Conservation (phyloP, 768 basidiomycete genomes). For the Naganishia randhawae region DNA sequence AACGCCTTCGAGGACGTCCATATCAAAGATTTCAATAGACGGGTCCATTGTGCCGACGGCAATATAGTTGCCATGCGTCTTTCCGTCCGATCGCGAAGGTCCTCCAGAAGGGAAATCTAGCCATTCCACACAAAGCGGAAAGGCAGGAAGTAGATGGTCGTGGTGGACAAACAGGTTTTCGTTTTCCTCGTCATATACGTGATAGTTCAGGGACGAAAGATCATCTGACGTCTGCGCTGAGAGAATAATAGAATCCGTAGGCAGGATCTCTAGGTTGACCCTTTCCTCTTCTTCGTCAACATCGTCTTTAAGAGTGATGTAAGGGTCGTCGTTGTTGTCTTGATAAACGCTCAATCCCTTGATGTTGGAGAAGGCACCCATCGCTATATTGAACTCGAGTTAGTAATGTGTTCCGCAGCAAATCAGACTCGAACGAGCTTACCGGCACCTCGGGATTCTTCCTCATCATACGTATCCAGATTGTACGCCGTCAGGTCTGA, state of each 20-base stretch:
- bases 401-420: neutral
- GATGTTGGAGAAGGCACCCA: slow-evolving; percentile 85
- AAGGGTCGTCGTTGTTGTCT: slow-evolving; percentile 90
- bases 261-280: slow-evolving; percentile 79
- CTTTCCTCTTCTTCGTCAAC: slow-evolving; percentile 67
- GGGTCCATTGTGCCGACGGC: slow-evolving; percentile 97
- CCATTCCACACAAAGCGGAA: slow-evolving; percentile 99
- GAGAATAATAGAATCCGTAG: slow-evolving; percentile 87
- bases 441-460: slow-evolving; percentile 55
- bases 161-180: slow-evolving; percentile 88
- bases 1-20: slow-evolving; percentile 87
- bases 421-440: slow-evolving; percentile 34
- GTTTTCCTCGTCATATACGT: slow-evolving; percentile 79
- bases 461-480: slow-evolving; percentile 86
- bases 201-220: slow-evolving; percentile 89
- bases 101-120: slow-evolving; percentile 69
- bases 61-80: slow-evolving; percentile 71
- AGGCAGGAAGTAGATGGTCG: slow-evolving; percentile 93
- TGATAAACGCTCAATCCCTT: slow-evolving; percentile 89
- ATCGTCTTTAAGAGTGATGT: slow-evolving; percentile 83
- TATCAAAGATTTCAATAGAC: slow-evolving; percentile 97
- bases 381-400: slow-evolving; percentile 37
- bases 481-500: slow-evolving; percentile 83
- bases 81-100: slow-evolving; percentile 24
- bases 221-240: slow-evolving; percentile 95